Conservation (phyloP, 2,329 filamentous ascomycete genomes). For the Passalora sequoiae region DNA sequence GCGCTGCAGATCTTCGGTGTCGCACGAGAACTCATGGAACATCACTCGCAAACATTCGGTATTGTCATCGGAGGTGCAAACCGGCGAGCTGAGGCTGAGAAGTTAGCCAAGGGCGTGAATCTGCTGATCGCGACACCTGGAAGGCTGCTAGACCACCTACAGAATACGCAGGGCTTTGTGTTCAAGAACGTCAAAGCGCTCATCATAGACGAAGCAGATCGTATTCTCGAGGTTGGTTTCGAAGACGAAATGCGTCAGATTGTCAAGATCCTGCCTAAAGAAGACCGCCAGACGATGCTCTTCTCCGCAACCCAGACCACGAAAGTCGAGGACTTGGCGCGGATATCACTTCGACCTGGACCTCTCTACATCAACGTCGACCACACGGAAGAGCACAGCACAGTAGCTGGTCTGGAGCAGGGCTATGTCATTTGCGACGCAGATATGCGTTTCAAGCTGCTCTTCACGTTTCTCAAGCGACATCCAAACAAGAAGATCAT, state of each 20-base stretch:
- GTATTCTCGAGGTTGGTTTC: slow-evolving; percentile 94
- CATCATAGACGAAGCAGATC: slow-evolving; percentile 93
- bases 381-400: slow-evolving; percentile 80
- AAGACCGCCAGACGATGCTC: slow-evolving; percentile 90
- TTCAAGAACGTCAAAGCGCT: slow-evolving; percentile 92
- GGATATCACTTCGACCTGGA: slow-evolving; percentile 85
- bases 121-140: slow-evolving; percentile 91
- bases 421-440: slow-evolving; percentile 92
- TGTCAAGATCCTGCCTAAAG: slow-evolving; percentile 83
- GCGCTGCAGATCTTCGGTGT: slow-evolving; percentile 96
- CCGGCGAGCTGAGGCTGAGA: slow-evolving; percentile 82
- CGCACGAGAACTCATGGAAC: slow-evolving; percentile 83
- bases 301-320: slow-evolving; percentile 98
- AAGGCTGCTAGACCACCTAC: slow-evolving; percentile 84
- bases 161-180: slow-evolving; percentile 81
- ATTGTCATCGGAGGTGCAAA: slow-evolving; percentile 97
- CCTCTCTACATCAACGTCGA: slow-evolving; percentile 98
- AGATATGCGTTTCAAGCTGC: slow-evolving; percentile 85
- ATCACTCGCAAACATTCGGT: slow-evolving; percentile 91
- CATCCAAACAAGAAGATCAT: slow-evolving; percentile 96
- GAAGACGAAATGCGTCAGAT: slow-evolving; percentile 98
- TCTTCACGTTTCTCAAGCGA: slow-evolving; percentile 90
- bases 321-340: slow-evolving; percentile 92
- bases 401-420: slow-evolving; percentile 89
- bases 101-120: slow-evolving; percentile 91